Evolutionary conservation across 2,329 filamentous ascomycete genomes (phyloP), one percentile per base, ranked within the genome.

Genomic region (Aspergillus proliferans): DNA sequence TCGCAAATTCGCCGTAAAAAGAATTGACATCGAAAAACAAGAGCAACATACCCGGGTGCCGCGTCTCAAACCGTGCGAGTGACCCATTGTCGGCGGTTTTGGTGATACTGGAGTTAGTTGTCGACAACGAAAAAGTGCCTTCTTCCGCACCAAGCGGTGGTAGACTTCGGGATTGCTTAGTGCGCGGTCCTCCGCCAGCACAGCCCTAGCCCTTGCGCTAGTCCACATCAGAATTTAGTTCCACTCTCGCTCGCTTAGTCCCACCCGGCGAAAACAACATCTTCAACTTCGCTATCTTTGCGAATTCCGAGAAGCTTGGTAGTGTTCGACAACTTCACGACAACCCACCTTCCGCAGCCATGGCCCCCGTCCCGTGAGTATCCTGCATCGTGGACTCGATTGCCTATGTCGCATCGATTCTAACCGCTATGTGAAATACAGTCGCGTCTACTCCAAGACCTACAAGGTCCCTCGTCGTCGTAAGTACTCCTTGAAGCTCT

Each of bases 391-490:
- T 19, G 19, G 19, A 9, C 15, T 18, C 36, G 14, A 18, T 15
- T 15, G 22, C 14, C n/a, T 6, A n/a, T 67, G 70, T 67, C 71
- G 73, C 18, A 53, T 60, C 53, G 26, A 47, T 54, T 64, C 63
- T 66, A 64, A 68, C 52, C 47, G 22, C 39, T 53, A 46, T 53
- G 39, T 50, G 43, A 41, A 49, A 58, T 40, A 46, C 58, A 74
- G 70, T 65, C 78, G 85, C 74, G 87, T 86, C 69, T 95, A 96
- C 82, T 94, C 87, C 75, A 98, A 98, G 89, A 98, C 93, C 83
- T 94, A 94, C 77, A 95, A 95, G 87, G 90, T 95, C 82, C 91
- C 92, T 72, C 83, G 87, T 79, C 87, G 92, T 81, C 92, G 74
- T 78, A 72, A 74, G 76, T 76, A 52, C 42, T 51, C 56, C 55